Evolutionary conservation across 352 stramenopile species (phyloP), one percentile per base, ranked within the genome.

Genomic region (Thalassiosira ordinaria): DNA sequence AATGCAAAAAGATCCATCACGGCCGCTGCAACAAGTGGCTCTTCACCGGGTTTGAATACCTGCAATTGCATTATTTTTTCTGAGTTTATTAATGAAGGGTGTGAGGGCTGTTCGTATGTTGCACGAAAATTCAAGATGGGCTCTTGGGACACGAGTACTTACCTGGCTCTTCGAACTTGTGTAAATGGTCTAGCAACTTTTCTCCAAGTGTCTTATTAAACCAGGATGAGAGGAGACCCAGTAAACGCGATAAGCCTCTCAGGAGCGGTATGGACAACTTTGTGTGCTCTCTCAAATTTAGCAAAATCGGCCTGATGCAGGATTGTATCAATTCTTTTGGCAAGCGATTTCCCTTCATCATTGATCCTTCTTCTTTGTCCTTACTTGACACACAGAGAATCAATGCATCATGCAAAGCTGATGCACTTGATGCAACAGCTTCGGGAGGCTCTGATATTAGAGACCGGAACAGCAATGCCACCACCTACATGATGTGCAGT

Each of bases 191-290:
- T 0, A 99, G 80, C 29, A 99, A 78, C 78, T 99, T 99, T 74
- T 99, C 97, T 4, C 96, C 97, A 0, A 99, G 87, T 11, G 96
- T 98, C 35, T 98, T 96, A 63, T 99, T 99, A 73, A 99, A 99
- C 89, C 96, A 99, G 46, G 93, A 97, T 65, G 95, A 97, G 0
- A 99, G 86, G 0, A 99, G 85, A 2, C 93, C 96, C 4, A 99
- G 82, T 33, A 99, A 84, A 27, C 96, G 91, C 14, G 94, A 95
- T 5, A 99, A 87, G 1, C 96, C 97, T 81, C 97, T 93, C 3
- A 99, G 82, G 7, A 99, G 77, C n/a, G 95, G 94, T 18, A 98
- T 77, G 41, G 97, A 98, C n/a, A 99, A 91, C 68, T 98, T 98
- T 20, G 96, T 95, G 71, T 98, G 97, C 73, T 99, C 96, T 44